phyloP scores from a whole-genome alignment of 2,329 filamentous ascomycete species.

The Trichophaea hybrida region DNA sequence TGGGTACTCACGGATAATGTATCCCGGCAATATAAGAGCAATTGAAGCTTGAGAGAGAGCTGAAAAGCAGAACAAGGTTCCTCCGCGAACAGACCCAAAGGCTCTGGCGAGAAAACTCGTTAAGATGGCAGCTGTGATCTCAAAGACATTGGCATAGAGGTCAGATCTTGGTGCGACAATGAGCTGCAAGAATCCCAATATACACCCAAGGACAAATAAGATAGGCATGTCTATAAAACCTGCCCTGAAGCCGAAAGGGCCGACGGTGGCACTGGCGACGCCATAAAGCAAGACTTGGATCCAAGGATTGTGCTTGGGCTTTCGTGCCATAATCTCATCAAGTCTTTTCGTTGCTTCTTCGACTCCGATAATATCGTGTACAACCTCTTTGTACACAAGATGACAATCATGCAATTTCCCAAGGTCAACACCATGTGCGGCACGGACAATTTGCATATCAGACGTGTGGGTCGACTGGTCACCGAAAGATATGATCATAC shows the following conservation, averaged over 20 bases:
- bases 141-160: conserved; percentile 52
- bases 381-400: conserved; percentile 67
- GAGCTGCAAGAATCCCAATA: conserved; percentile 61
- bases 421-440: conserved; percentile 54
- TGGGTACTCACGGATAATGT: conserved; percentile 37
- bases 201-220: conserved; percentile 58
- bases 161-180: conserved; percentile 60
- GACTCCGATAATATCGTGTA: conserved; percentile 59
- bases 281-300: conserved; percentile 54
- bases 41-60: conserved; percentile 59
- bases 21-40: conserved; percentile 58
- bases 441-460: conserved; percentile 62
- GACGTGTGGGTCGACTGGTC: conserved; percentile 59
- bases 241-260: conserved; percentile 65
- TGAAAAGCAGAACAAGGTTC: conserved; percentile 54
- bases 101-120: conserved; percentile 56
- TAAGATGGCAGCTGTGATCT: conserved; percentile 48
- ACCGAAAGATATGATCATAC: conserved; percentile 89
- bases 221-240: conserved; percentile 65
- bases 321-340: conserved; percentile 43
- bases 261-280: conserved; percentile 59
- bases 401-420: conserved; percentile 61
- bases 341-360: conserved; percentile 53
- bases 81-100: conserved; percentile 48
- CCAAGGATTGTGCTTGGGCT: conserved; percentile 41